phyloP scores from a whole-genome alignment of 78 protist species.

The Bodo saltans region DNA sequence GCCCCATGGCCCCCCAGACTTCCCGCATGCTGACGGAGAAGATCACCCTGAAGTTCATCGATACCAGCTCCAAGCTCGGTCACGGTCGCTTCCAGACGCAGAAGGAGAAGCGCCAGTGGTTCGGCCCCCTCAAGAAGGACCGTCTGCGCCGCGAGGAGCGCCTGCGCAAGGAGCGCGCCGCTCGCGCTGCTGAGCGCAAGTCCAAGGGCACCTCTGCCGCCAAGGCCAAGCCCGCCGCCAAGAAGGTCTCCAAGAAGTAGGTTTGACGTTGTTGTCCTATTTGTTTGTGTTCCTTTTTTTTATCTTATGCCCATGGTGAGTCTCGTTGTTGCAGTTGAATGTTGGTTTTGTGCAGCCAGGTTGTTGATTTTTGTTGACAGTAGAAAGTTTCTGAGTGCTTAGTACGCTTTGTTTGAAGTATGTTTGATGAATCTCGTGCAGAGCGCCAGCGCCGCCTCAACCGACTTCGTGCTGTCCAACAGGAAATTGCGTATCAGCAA shows the following conservation, averaged over 20 bases:
- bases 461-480: not conserved
- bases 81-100: constrained; percentile 99
- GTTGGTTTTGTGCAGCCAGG: too few species aligned
- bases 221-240: too few species aligned
- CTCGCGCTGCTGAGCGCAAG: not conserved
- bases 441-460: constrained; percentile 4
- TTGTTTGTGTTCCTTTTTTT: too few species aligned
- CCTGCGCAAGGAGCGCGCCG: not conserved
- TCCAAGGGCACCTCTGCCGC: too few species aligned
- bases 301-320: too few species aligned
- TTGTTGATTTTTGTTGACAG: too few species aligned
- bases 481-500: not conserved
- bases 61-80: constrained; percentile 98
- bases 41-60: constrained; percentile 97
- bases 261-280: too few species aligned
- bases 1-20: constrained; percentile 74
- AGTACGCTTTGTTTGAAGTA: too few species aligned
- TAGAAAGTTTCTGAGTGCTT: too few species aligned
- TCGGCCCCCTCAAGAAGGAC: constrained; percentile 76
- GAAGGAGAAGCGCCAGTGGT: constrained; percentile 85
- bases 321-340: too few species aligned
- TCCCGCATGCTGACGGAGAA: constrained; percentile 53
- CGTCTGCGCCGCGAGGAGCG: constrained; percentile 23
- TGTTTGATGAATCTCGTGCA: constrained; percentile 1
- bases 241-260: too few species aligned